These are phyloP conservation scores for Wilhelminamyces savonicus DNA, from an alignment of 805 yeast species.

Conservation along the genomic window DNA sequence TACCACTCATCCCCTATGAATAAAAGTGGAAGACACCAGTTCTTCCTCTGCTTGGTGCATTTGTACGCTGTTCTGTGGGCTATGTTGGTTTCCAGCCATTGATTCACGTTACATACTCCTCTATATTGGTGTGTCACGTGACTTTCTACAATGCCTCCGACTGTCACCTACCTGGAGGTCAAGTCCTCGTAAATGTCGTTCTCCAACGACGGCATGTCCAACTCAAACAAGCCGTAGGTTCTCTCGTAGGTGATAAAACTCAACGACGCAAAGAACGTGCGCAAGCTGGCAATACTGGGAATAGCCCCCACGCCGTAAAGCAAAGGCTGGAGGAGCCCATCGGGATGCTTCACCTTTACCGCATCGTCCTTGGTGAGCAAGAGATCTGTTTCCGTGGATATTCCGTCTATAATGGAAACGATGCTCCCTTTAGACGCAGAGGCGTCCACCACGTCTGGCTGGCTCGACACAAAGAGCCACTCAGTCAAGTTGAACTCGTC, in stretches of 20 bases:
- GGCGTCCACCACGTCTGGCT: conserved; percentile 50
- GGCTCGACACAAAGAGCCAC: conserved; percentile 81
- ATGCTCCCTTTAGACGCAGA: conserved; percentile 7
- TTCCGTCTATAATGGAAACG: conserved; percentile 43
- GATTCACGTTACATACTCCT: too few species aligned
- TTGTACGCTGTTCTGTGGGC: too few species aligned
- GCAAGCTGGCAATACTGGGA: conserved; percentile 40
- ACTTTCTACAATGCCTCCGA: too few species aligned
- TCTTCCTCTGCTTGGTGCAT: too few species aligned
- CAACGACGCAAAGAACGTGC: conserved; percentile 59
- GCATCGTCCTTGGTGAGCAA: conserved; percentile 29
- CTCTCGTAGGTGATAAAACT: conserved; percentile 63
- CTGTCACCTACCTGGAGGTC: too few species aligned
- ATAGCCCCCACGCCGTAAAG: conserved; percentile 37
- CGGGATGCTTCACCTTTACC: conserved; percentile 29
- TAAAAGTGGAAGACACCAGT: too few species aligned
- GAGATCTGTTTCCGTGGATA: conserved; percentile 27
- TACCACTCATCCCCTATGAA: too few species aligned
- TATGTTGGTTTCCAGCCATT: neutral
- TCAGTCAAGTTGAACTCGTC: conserved; percentile 76
- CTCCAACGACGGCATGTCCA: conserved; percentile 35
- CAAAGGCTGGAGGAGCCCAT: conserved; percentile 35
- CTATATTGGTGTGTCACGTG: neutral
- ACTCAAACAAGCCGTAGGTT: conserved; percentile 43
- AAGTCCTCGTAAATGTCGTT: conserved; percentile 58